These are phyloP conservation scores for Erodium maritimum DNA, from an alignment of 345 rosid genomes.

Conservation along the genomic window DNA sequence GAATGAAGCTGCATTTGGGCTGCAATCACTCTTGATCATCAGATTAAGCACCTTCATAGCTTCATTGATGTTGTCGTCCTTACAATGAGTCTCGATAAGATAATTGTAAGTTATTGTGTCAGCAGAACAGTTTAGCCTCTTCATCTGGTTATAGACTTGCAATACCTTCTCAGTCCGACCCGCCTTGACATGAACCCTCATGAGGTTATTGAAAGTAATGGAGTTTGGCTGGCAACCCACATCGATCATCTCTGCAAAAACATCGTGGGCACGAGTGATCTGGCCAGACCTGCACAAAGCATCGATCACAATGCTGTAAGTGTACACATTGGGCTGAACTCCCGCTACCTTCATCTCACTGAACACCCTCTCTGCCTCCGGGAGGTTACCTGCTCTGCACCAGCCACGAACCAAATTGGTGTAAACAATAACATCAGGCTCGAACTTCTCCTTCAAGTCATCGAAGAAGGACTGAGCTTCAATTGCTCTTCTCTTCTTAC, in stretches of 20 bases:
- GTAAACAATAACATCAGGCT: constrained; percentile 63
- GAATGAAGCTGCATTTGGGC: constrained; percentile 60
- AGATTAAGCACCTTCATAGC: constrained; percentile 55
- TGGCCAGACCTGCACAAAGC: constrained; percentile 75
- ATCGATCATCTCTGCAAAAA: constrained; percentile 81
- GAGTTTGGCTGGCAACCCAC: constrained; percentile 63
- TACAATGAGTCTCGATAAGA: constrained; percentile 65
- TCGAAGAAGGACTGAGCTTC: constrained; percentile 84
- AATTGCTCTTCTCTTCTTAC: constrained; percentile 54
- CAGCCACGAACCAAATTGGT: constrained; percentile 78
- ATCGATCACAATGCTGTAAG: constrained; percentile 76
- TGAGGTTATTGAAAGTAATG: constrained; percentile 66
- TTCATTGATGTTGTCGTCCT: constrained; percentile 49
- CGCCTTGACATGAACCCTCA: constrained; percentile 83
- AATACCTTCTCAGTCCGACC: constrained; percentile 81
- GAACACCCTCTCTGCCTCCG: constrained; percentile 66
- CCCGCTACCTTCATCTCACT: constrained; percentile 70
- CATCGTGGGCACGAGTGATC: constrained; percentile 76
- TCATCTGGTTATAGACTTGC: constrained; percentile 93
- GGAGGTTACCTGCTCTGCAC: constrained; percentile 63
- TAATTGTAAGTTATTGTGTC: constrained; percentile 66
- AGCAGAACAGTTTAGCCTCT: constrained; percentile 46
- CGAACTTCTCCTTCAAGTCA: constrained; percentile 44
- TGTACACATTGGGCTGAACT: constrained; percentile 68
- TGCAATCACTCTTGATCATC: constrained; percentile 53